Percentiles rank a stretch among this genome's conserved stretches.
Conservation (phyloP, 352 stramenopile genomes). For the Phytopythium aichiense region DNA sequence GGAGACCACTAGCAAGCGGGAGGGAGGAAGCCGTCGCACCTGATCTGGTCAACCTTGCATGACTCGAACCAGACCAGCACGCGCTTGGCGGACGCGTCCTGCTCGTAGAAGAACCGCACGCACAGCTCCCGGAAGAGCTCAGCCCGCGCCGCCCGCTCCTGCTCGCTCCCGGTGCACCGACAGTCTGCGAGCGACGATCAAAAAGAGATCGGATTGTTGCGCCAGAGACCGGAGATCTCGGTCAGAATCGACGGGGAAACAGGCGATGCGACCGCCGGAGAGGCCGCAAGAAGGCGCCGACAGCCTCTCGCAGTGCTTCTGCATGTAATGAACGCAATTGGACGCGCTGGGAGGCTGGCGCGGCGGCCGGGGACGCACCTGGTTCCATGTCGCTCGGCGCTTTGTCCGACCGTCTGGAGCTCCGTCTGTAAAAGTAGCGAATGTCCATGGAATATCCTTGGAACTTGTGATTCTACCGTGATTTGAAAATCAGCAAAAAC, state of each 20-base stretch:
- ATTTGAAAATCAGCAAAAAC: no score
- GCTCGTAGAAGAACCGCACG: conserved; percentile 55
- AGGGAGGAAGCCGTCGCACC: conserved; percentile 17
- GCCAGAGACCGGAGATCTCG: not conserved
- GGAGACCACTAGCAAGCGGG: not conserved
- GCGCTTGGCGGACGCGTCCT: conserved; percentile 51
- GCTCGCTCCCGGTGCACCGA: conserved; percentile 25
- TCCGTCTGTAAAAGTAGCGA: not conserved
- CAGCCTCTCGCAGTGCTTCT: not conserved
- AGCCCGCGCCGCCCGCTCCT: conserved; percentile 21
- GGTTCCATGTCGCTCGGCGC: not conserved
- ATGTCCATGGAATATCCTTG: no score
- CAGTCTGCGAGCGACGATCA: conserved; percentile 16
- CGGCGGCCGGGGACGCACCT: not conserved
- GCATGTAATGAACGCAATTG: not conserved
- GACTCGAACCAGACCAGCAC: conserved; percentile 69
- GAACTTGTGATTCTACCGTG: no score
- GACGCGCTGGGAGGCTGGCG: not conserved
- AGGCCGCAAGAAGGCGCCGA: not conserved
- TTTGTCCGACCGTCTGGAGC: not conserved
- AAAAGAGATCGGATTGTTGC: not conserved
- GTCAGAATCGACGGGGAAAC: not conserved
- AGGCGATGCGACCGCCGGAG: not conserved
- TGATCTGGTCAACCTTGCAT: conserved; percentile 59
- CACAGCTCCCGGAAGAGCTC: conserved; percentile 57